These are phyloP conservation scores for Populus hybrid DNA, from an alignment of 441 rosid genomes.

Conservation along the genomic window DNA sequence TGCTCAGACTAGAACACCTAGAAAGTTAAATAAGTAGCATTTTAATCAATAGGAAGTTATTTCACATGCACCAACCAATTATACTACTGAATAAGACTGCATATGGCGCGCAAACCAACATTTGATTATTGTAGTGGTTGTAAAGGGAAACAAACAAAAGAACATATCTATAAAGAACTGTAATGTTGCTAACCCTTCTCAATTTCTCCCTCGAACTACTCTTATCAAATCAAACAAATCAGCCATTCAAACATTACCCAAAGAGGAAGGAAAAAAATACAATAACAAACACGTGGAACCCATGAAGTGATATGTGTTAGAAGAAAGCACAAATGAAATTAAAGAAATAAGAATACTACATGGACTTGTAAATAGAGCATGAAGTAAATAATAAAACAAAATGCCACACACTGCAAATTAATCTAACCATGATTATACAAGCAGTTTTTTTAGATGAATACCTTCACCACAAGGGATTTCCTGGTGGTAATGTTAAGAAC, in stretches of 20 bases:
- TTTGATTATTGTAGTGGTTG: not conserved
- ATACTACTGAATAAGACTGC: not conserved
- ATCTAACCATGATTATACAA: not conserved
- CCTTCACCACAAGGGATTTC: conserved; percentile 91
- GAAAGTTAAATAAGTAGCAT: not conserved
- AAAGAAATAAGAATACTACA: not conserved
- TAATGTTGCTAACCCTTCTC: not conserved
- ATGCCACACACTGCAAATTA: not conserved
- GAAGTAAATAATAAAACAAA: not conserved
- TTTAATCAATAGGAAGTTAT: not conserved
- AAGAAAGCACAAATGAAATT: not conserved
- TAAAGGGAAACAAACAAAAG: not conserved
- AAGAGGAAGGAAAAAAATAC: too few species aligned
- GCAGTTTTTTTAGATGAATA: conserved; percentile 11
- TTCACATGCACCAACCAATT: not conserved
- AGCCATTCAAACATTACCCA: not conserved
- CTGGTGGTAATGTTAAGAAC: conserved; percentile 78
- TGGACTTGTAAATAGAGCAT: not conserved
- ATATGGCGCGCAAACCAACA: not conserved
- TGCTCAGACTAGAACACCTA: not conserved
- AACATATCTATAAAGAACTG: not conserved
- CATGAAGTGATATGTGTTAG: not conserved
- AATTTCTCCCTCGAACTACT: not conserved
- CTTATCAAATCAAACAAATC: not conserved
- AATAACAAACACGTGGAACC: not conserved